Percentiles rank a stretch among this genome's conserved stretches.
phyloP scores from a whole-genome alignment of 345 rosid species.

The Citrus unshiu region DNA sequence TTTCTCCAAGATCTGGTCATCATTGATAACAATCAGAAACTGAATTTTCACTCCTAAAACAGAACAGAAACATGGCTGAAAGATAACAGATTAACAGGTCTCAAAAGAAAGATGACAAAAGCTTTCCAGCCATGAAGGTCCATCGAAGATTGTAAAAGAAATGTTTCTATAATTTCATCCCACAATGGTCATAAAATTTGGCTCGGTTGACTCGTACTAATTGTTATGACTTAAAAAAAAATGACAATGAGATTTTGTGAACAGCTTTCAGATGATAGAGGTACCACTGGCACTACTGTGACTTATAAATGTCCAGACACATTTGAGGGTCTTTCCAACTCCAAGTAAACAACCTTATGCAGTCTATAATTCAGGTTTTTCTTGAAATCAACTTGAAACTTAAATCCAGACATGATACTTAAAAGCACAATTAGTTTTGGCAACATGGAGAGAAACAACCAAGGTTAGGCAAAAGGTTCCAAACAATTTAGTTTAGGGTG shows the following conservation, averaged over 20 bases:
- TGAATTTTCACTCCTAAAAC: background rate
- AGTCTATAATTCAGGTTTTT: background rate
- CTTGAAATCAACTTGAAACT: background rate
- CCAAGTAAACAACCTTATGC: background rate
- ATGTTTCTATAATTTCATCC: background rate
- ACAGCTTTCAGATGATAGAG: background rate
- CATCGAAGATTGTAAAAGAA: background rate
- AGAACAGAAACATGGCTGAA: background rate
- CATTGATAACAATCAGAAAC: slow-evolving; percentile 2
- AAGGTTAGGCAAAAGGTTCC: background rate
- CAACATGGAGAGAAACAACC: background rate
- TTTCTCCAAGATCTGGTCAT: slow-evolving; percentile 85
- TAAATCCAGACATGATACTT: background rate
- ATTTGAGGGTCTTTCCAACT: background rate
- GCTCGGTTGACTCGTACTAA: background rate
- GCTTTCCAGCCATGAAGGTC: background rate
- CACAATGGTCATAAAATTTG: background rate
- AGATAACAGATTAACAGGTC: background rate
- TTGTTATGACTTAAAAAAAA: background rate
- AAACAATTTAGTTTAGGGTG: background rate
- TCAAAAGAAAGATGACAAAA: background rate
- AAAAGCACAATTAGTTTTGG: background rate
- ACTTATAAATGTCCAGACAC: background rate
- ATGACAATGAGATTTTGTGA: background rate
- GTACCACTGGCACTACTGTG: background rate